phyloP scores from a whole-genome alignment of 2,329 filamentous ascomycete genomes.

The Chalara sp. region DNA sequence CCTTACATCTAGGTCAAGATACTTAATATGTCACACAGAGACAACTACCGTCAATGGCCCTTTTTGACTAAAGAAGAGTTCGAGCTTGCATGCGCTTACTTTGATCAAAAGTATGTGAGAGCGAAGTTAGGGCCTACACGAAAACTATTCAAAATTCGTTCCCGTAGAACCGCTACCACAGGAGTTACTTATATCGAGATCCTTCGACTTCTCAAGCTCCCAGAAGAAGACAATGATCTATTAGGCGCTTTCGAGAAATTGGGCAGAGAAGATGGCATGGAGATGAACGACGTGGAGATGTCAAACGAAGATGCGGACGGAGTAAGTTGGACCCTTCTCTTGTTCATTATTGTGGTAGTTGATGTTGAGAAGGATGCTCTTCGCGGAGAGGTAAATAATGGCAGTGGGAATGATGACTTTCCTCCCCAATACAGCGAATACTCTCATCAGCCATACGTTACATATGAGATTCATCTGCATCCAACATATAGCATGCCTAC shows the following conservation, averaged over 20 bases:
- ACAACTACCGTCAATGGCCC: slow-evolving; percentile 45
- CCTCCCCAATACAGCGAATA: slow-evolving; percentile 19
- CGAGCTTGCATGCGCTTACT: slow-evolving; percentile 53
- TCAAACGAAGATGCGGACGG: slow-evolving; percentile 23
- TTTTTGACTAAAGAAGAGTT: slow-evolving; percentile 57
- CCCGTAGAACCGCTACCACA: slow-evolving; percentile 30
- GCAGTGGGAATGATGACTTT: not conserved
- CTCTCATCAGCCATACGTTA: slow-evolving; percentile 35
- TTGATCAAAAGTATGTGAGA: slow-evolving; percentile 52
- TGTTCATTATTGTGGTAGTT: not conserved
- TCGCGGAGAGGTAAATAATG: not conserved
- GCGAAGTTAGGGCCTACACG: slow-evolving; percentile 49
- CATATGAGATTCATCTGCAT: slow-evolving; percentile 69
- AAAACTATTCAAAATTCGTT: slow-evolving; percentile 46
- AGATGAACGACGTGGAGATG: slow-evolving; percentile 16
- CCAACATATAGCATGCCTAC: slow-evolving; percentile 69
- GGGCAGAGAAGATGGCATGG: slow-evolving; percentile 6
- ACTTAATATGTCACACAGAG: slow-evolving; percentile 26
- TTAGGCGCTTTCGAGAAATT: slow-evolving; percentile 19
- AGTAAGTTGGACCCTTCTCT: slow-evolving; percentile 12
- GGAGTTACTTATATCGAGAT: slow-evolving; percentile 25
- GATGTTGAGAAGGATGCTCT: slow-evolving; percentile 18
- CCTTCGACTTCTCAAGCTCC: slow-evolving; percentile 20
- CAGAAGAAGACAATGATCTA: slow-evolving; percentile 22
- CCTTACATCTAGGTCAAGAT: not conserved